These are phyloP conservation scores for Talaromyces borbonicus DNA, from an alignment of 495 filamentous ascomycete species.

Conservation along the genomic window DNA sequence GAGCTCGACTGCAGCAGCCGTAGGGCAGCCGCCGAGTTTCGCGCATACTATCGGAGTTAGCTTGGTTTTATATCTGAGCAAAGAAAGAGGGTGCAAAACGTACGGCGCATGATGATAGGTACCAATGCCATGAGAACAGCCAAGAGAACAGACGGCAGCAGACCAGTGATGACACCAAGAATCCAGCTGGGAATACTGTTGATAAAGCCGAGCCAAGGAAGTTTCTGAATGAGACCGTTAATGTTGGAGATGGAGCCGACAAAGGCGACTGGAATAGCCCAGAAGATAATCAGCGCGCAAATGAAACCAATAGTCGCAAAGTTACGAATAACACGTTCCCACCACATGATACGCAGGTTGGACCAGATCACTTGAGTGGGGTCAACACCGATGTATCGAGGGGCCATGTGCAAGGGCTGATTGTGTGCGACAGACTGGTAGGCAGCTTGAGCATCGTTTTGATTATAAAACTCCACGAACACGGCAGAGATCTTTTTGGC, in stretches of 20 bases:
- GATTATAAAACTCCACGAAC: conserved; percentile 80
- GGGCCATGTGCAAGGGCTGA: conserved; percentile 85
- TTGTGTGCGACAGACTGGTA: conserved; percentile 79
- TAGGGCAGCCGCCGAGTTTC: conserved; percentile 69
- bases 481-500: conserved; percentile 47
- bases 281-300: conserved; percentile 78
- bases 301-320: conserved; percentile 63
- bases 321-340: conserved; percentile 67
- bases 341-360: conserved; percentile 81
- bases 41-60: conserved; percentile 47
- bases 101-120: conserved; percentile 72
- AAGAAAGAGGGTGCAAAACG: conserved; percentile 15
- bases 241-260: conserved; percentile 87
- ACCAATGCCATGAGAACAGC: conserved; percentile 83
- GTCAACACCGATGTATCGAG: conserved; percentile 75
- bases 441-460: conserved; percentile 77
- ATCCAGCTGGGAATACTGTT: conserved; percentile 57
- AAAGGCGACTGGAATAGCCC: conserved; percentile 76
- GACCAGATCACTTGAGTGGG: conserved; percentile 85
- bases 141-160: conserved; percentile 71
- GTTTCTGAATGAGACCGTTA: conserved; percentile 47
- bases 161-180: conserved; percentile 73
- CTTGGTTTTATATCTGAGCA: neutral
- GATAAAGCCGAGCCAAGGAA: conserved; percentile 67
- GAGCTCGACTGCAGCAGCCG: conserved; percentile 68